Evolutionary conservation across 2,329 filamentous ascomycete species (phyloP).

Genomic region (Dendrostoma leiphaemia): DNA sequence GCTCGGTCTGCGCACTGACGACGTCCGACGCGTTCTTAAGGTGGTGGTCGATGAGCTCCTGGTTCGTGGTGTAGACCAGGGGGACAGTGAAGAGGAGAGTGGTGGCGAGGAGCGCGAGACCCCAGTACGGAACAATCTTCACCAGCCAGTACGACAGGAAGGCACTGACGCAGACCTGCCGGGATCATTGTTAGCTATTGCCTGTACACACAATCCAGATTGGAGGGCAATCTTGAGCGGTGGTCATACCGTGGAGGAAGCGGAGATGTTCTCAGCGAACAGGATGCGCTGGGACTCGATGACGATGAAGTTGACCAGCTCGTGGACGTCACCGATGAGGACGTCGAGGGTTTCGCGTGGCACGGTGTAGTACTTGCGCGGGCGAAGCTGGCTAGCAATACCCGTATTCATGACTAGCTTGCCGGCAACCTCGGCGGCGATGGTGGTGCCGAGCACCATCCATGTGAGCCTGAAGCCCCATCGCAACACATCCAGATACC

Average conservation of each 20-base stretch:
- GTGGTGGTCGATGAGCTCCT: constrained; percentile 67
- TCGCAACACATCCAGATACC: constrained; percentile 66
- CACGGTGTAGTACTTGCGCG: constrained; percentile 66
- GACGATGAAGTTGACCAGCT: constrained; percentile 70
- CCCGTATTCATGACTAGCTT: constrained; percentile 61
- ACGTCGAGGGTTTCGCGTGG: constrained; percentile 60
- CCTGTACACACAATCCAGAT: constrained; percentile 9
- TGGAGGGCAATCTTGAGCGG: constrained; percentile 24
- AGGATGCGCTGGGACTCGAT: constrained; percentile 68
- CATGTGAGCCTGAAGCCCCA: constrained; percentile 65
- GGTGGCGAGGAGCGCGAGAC: constrained; percentile 59
- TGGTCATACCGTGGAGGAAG: constrained; percentile 60
- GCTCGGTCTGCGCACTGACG: constrained; percentile 60
- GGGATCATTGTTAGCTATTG: constrained; percentile 10
- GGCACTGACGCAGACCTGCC: constrained; percentile 56
- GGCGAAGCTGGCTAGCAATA: constrained; percentile 63
- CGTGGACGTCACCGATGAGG: constrained; percentile 62
- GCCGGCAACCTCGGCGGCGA: constrained; percentile 59
- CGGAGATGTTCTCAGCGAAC: constrained; percentile 64
- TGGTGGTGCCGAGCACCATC: constrained; percentile 58
- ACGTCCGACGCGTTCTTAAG: constrained; percentile 56
- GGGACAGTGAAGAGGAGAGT: constrained; percentile 61
- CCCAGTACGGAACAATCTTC: constrained; percentile 71
- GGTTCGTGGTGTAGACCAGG: constrained; percentile 64
- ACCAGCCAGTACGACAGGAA: constrained; percentile 67